Percentiles rank a stretch among this genome's conserved stretches.
Conservation (phyloP, 2,329 filamentous ascomycete species). For the Aspergillus cejpii region DNA sequence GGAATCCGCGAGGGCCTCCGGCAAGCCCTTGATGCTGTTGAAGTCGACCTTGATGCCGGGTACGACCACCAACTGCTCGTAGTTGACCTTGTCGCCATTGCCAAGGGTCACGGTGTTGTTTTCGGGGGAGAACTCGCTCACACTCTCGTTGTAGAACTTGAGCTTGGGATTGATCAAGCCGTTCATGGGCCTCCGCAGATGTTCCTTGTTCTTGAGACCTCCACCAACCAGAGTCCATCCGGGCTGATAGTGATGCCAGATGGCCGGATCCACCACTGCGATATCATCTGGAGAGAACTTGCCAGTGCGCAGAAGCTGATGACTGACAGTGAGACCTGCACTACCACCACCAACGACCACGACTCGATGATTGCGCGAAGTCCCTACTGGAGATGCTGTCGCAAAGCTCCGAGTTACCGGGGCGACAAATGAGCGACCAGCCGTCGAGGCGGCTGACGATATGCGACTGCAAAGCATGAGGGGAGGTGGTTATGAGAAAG, state of each 20-base stretch:
- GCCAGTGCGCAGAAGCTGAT: conserved; percentile 58
- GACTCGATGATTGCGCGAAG: conserved; percentile 51
- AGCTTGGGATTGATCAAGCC: conserved; percentile 54
- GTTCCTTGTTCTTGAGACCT: conserved; percentile 57
- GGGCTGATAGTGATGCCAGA: conserved; percentile 62
- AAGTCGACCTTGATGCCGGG: conserved; percentile 53
- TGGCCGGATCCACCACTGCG: conserved; percentile 57
- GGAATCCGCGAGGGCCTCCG: conserved; percentile 49
- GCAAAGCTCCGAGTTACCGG: conserved; percentile 17
- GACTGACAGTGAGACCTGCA: conserved; percentile 59
- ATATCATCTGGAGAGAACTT: conserved; percentile 55
- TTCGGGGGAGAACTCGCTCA: conserved; percentile 49
- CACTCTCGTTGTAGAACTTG: conserved; percentile 52
- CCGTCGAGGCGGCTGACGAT: conserved; percentile 18
- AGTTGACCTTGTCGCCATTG: conserved; percentile 52
- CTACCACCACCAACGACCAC: conserved; percentile 62
- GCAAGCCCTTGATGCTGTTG: conserved; percentile 49
- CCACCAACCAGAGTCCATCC: conserved; percentile 64
- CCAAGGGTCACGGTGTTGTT: conserved; percentile 51
- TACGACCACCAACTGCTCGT: conserved; percentile 59
- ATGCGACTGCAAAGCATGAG: conserved; percentile 26
- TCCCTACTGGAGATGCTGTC: conserved; percentile 32
- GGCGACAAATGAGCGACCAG: conserved; percentile 10
- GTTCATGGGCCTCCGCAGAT: conserved; percentile 48
- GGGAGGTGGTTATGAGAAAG: background rate